phyloP scores from a whole-genome alignment of 768 basidiomycete genomes.

The Boletales sp. region DNA sequence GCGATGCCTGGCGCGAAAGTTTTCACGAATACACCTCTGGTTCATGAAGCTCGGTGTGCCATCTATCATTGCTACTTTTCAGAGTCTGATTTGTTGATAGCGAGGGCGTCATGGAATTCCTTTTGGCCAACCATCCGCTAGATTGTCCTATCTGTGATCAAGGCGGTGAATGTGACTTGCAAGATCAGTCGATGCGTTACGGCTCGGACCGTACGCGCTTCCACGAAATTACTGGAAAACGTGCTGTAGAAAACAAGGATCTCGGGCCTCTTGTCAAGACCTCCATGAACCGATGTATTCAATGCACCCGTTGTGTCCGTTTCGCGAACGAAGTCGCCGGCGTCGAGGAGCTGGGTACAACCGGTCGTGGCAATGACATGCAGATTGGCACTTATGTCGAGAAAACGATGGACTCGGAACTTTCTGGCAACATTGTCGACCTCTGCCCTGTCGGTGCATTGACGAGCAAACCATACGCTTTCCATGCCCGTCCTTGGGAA shows the following conservation, averaged over 20 bases:
- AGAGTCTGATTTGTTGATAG: constrained; percentile 36
- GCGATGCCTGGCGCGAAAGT: constrained; percentile 94
- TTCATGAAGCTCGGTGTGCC: constrained; percentile 77
- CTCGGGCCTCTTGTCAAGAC: constrained; percentile 98
- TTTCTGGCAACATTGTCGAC: constrained; percentile 96
- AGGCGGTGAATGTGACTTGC: constrained; percentile 97
- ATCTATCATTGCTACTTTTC: neutral
- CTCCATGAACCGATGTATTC: constrained; percentile 98
- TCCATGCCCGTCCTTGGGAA: constrained; percentile 97
- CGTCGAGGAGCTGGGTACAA: constrained; percentile 95
- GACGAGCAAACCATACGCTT: constrained; percentile 98
- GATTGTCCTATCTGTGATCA: constrained; percentile 99
- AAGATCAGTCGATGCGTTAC: constrained; percentile 99
- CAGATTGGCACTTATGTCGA: constrained; percentile 99
- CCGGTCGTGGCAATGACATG: constrained; percentile 96
- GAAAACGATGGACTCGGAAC: constrained; percentile 95
- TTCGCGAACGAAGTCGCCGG: constrained; percentile 99
- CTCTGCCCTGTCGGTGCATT: constrained; percentile 98
- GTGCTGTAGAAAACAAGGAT: constrained; percentile 97
- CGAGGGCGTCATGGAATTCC: constrained; percentile 99
- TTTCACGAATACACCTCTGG: constrained; percentile 88
- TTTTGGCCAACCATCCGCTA: constrained; percentile 94
- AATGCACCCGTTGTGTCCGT: constrained; percentile 98
- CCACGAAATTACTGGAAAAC: constrained; percentile 98
- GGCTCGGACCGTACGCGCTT: constrained; percentile 96